Conservation (phyloP, 2,329 filamentous ascomycete species). For the Sclerotinia trifoliorum region DNA sequence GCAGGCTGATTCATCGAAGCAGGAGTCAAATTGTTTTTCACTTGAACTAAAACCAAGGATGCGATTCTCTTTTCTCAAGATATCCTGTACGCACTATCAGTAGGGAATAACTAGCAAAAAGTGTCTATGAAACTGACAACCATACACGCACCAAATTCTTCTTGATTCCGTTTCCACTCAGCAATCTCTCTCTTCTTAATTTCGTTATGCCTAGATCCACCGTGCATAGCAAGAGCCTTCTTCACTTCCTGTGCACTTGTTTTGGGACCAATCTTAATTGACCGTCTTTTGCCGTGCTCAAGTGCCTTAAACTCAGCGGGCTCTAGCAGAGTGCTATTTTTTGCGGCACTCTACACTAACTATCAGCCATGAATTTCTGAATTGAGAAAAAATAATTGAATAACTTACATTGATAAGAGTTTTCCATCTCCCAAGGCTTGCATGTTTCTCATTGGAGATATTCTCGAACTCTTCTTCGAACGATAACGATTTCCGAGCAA, state of each 20-base stretch:
- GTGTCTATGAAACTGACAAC: neutral
- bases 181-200: neutral
- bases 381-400: neutral
- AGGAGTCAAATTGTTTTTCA: constrained; percentile 3
- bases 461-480: neutral
- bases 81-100: neutral
- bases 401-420: neutral
- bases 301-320: neutral
- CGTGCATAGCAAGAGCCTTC: neutral
- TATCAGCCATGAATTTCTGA: neutral
- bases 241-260: neutral
- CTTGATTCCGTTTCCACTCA: neutral
- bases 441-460: neutral
- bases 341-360: neutral
- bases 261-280: neutral
- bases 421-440: neutral
- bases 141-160: neutral
- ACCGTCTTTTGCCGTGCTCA: neutral
- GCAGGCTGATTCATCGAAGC: neutral
- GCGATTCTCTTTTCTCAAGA: neutral
- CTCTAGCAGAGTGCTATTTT: neutral
- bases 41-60: neutral
- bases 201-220: neutral
- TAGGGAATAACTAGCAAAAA: neutral
- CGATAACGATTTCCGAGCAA: neutral